Conservation (phyloP, 176 grass and related monocot species). For the Guadua angustifolia region DNA sequence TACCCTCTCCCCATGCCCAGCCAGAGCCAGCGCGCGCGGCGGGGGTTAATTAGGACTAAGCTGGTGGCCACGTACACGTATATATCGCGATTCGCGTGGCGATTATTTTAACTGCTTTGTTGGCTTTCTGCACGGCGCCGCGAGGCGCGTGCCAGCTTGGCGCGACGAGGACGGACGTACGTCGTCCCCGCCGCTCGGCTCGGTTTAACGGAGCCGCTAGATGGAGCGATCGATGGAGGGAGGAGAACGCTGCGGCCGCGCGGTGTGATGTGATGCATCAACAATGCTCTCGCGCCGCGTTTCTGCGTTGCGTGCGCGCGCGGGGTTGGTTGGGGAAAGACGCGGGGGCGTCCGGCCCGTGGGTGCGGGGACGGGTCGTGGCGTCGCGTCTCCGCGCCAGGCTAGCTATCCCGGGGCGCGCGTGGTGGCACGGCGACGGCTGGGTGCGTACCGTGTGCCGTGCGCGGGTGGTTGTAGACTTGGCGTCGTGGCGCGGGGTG, state of each 20-base stretch:
- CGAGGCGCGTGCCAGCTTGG: constrained; percentile 26
- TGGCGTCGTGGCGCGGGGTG: neutral
- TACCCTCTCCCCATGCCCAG: neutral
- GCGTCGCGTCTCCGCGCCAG: constrained; percentile 18
- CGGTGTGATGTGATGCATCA: neutral
- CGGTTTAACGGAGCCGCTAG: neutral
- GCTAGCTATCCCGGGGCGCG: no score
- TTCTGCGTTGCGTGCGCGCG: constrained; percentile 39
- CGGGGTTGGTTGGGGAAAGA: constrained; percentile 14
- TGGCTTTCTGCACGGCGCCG: neutral
- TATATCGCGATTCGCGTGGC: constrained; percentile 7
- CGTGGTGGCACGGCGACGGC: neutral
- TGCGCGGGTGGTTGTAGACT: no score
- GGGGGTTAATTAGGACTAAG: neutral
- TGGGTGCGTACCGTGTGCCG: neutral
- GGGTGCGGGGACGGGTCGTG: constrained; percentile 38
- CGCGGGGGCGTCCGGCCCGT: neutral
- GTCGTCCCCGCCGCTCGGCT: neutral
- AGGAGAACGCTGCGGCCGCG: no score
- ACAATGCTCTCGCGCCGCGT: constrained; percentile 3
- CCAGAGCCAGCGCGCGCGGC: neutral
- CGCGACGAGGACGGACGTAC: neutral
- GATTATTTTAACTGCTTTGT: neutral
- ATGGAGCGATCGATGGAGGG: no score
- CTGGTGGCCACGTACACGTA: constrained; percentile 30